Evolutionary conservation across 306 rosid genomes (phyloP).

Genomic region (Lathyrus tuberosus): DNA sequence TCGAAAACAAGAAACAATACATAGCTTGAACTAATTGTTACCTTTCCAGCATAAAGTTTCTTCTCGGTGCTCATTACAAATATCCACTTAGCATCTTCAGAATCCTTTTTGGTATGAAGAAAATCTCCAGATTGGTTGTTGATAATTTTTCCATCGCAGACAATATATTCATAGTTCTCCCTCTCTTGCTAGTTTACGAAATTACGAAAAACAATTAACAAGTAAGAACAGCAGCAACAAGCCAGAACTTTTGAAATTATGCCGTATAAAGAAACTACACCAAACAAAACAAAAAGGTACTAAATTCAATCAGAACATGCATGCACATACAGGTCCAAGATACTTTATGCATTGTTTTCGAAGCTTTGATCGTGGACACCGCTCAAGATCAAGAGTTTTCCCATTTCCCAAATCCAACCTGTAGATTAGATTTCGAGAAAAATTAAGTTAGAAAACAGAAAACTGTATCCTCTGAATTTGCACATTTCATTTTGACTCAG

Average conservation of each 20-base stretch:
- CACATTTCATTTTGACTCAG: neutral
- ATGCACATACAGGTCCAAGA: slow-evolving; percentile 88
- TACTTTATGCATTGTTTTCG: slow-evolving; percentile 79
- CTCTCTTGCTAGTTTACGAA: slow-evolving; percentile 73
- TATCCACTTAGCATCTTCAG: slow-evolving; percentile 71
- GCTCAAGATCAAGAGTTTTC: slow-evolving; percentile 63
- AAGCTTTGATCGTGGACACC: slow-evolving; percentile 69
- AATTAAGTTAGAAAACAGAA: slow-evolving; percentile 29
- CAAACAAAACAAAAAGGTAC: neutral
- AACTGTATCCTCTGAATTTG: neutral
- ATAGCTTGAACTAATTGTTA: slow-evolving; percentile 43
- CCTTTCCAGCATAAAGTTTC: slow-evolving; percentile 88
- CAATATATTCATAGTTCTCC: slow-evolving; percentile 59
- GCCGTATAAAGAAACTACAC: slow-evolving; percentile 19
- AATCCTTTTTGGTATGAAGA: slow-evolving; percentile 57
- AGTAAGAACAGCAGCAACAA: slow-evolving; percentile 36
- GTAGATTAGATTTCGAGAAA: slow-evolving; percentile 23
- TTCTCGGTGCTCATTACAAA: slow-evolving; percentile 90
- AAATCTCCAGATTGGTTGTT: slow-evolving; percentile 63
- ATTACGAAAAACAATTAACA: slow-evolving; percentile 23
- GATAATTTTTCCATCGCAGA: slow-evolving; percentile 61
- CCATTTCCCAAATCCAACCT: slow-evolving; percentile 95
- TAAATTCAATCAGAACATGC: slow-evolving; percentile 24
- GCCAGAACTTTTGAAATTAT: slow-evolving; percentile 14
- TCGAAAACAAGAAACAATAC: neutral